phyloP scores from a whole-genome alignment of 2,329 filamentous ascomycete species.

The Aspergillus pseudoterreus region DNA sequence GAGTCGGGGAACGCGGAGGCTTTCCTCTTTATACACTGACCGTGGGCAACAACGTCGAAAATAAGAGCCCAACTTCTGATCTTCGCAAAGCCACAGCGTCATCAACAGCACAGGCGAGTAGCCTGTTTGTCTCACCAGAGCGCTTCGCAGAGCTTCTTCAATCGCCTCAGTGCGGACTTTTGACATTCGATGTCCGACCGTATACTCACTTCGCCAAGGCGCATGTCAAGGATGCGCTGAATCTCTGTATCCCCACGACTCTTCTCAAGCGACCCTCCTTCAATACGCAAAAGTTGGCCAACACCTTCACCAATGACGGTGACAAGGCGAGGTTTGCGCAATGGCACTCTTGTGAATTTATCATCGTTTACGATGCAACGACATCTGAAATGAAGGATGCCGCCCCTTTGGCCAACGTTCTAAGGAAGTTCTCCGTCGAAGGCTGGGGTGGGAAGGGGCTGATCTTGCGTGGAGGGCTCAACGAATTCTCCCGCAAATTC shows the following conservation, averaged over 20 bases:
- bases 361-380: slow-evolving; percentile 81
- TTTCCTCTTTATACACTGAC: slow-evolving; percentile 17
- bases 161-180: slow-evolving; percentile 49
- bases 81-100: not conserved
- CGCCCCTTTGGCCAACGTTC: slow-evolving; percentile 72
- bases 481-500: slow-evolving; percentile 65
- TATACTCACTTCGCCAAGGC: slow-evolving; percentile 75
- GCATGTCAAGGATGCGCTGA: slow-evolving; percentile 76
- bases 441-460: slow-evolving; percentile 71
- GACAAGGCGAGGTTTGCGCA: slow-evolving; percentile 70
- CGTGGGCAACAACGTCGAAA: slow-evolving; percentile 10
- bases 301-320: slow-evolving; percentile 72
- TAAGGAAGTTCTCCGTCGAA: slow-evolving; percentile 88
- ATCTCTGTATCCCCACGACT: slow-evolving; percentile 92
- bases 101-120: slow-evolving; percentile 33
- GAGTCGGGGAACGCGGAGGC: slow-evolving; percentile 15
- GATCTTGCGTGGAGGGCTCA: slow-evolving; percentile 79
- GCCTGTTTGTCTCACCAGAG: slow-evolving; percentile 47
- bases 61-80: not conserved
- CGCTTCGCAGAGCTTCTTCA: slow-evolving; percentile 58
- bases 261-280: slow-evolving; percentile 87
- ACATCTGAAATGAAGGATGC: slow-evolving; percentile 79
- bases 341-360: slow-evolving; percentile 71
- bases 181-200: slow-evolving; percentile 83
- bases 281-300: slow-evolving; percentile 79